These are phyloP conservation scores for Pleurotus pulmonarius DNA, from an alignment of 768 basidiomycete species.

Conservation along the genomic window DNA sequence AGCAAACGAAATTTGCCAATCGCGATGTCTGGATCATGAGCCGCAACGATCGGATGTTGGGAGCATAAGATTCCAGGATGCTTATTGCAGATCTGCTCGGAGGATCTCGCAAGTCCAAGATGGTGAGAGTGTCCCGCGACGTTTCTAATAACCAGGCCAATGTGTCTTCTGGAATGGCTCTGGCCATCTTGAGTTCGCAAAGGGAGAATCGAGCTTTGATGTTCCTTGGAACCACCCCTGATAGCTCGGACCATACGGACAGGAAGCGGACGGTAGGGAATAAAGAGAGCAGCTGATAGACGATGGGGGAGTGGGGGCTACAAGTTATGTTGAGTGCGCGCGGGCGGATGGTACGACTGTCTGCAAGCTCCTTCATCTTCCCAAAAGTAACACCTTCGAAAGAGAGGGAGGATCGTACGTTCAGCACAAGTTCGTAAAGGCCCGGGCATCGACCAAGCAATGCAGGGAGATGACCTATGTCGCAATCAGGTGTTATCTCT, in stretches of 20 bases:
- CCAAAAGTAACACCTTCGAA: background rate
- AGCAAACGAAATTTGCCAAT: slow-evolving; percentile 24
- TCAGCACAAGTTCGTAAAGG: slow-evolving; percentile 2
- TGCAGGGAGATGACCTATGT: background rate
- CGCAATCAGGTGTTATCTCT: background rate
- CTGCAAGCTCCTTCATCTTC: background rate
- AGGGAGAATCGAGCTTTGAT: slow-evolving; percentile 17
- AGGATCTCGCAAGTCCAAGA: slow-evolving; percentile 31
- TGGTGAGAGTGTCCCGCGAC: slow-evolving; percentile 27
- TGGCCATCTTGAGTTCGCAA: slow-evolving; percentile 34
- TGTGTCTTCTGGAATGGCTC: slow-evolving; percentile 22
- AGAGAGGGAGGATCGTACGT: background rate
- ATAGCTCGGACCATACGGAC: slow-evolving; percentile 30
- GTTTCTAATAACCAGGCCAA: slow-evolving; percentile 34
- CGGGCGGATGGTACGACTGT: background rate
- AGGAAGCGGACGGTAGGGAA: slow-evolving; percentile 34
- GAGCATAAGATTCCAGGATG: slow-evolving; percentile 21
- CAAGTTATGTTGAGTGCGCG: slow-evolving; percentile 14
- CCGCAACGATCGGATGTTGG: slow-evolving; percentile 35
- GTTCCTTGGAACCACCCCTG: slow-evolving; percentile 16
- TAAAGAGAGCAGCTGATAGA: slow-evolving; percentile 35
- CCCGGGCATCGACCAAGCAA: slow-evolving; percentile 7
- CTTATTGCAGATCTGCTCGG: slow-evolving; percentile 20
- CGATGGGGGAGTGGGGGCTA: slow-evolving; percentile 35
- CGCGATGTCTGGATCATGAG: slow-evolving; percentile 26